Evolutionary conservation across 345 rosid species (phyloP), one percentile per base, ranked within the genome.

Genomic region (Chamaenerion angustifolium): DNA sequence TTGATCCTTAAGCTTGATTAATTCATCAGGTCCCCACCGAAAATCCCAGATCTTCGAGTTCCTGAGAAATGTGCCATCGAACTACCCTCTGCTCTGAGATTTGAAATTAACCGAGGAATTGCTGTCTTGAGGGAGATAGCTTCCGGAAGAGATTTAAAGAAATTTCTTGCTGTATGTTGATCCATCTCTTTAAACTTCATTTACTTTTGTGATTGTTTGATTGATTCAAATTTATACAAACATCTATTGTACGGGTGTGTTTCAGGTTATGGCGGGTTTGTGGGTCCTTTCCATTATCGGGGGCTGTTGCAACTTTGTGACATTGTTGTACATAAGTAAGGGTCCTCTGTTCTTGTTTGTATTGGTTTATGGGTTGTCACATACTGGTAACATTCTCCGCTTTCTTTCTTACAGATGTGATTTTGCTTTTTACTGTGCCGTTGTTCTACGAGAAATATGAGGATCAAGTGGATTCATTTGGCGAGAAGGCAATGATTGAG

Each of bases 401-500:
- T 15, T 45, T 35, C 11, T 3, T 35, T 23, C 15, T 46, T 47
- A 43, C 89, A 92, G 98, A 49, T 49, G 71, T 87, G 52, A 75
- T 92, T 8, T 49, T 80, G 58, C 71, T 84, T 18, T 73, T 64
- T 58, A 80, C 96, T 0, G 71, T 82, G 6, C 98, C 96, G 0
- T 74, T 82, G 45, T 37, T 75, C 11, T 92, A 92, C 15, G 96
- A 92, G 81, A 88, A 77, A 61, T 84, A 78, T 5, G 98, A 82
- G 56, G 95, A 92, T 69, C 64, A 82, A 62, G 73, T 87, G 3
- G 98, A 92, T 56, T 68, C 81, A 3, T 75, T 78, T 49, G 76
- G 75, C 17, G 94, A 84, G 84, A 92, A 82, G 70, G 94, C 86
- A 18, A 50, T 71, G 62, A 52, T 63, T 3, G 83, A 84, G 81